These are phyloP conservation scores for Biscutella laevigata DNA, from an alignment of 441 rosid species.

Conservation along the genomic window DNA sequence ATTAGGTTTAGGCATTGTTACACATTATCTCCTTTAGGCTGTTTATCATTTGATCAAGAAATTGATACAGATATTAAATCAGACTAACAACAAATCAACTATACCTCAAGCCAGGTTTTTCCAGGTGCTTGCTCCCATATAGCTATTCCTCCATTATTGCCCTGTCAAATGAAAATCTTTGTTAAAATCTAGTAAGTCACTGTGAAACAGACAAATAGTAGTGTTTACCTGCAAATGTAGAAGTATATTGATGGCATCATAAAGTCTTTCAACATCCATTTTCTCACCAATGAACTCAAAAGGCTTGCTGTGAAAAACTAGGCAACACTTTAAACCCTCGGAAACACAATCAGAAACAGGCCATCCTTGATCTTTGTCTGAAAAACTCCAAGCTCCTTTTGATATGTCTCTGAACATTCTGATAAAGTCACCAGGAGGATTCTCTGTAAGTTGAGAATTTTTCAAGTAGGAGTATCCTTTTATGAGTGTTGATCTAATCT, in stretches of 20 bases:
- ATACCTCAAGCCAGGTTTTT: too few species aligned
- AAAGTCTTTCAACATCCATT: slow-evolving; percentile 20
- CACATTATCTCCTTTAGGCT: too few species aligned
- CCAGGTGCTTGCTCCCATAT: too few species aligned
- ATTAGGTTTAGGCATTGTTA: too few species aligned
- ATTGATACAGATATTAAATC: too few species aligned
- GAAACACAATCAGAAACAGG: slow-evolving; percentile 18
- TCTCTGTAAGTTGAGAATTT: slow-evolving; percentile 22
- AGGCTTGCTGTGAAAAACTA: slow-evolving; percentile 2
- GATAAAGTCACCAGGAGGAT: slow-evolving; percentile 8
- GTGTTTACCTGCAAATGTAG: slow-evolving; percentile 20
- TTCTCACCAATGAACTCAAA: slow-evolving; percentile 13
- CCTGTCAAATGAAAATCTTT: too few species aligned
- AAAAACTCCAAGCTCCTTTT: slow-evolving; percentile 28
- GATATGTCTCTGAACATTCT: slow-evolving; percentile 14
- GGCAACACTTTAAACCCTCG: slow-evolving; percentile 21
- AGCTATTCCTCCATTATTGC: too few species aligned
- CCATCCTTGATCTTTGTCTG: slow-evolving; percentile 30
- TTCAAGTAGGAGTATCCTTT: slow-evolving; percentile 33
- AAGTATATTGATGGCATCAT: slow-evolving; percentile 19
- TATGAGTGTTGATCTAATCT: slow-evolving; percentile 18
- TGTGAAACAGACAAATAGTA: too few species aligned
- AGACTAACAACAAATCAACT: too few species aligned
- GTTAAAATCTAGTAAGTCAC: too few species aligned
- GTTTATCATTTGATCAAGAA: too few species aligned